Percentiles rank a stretch among this genome's conserved stretches.
phyloP scores from a whole-genome alignment of 2,329 filamentous ascomycete species.

The Fusarium stilboides region DNA sequence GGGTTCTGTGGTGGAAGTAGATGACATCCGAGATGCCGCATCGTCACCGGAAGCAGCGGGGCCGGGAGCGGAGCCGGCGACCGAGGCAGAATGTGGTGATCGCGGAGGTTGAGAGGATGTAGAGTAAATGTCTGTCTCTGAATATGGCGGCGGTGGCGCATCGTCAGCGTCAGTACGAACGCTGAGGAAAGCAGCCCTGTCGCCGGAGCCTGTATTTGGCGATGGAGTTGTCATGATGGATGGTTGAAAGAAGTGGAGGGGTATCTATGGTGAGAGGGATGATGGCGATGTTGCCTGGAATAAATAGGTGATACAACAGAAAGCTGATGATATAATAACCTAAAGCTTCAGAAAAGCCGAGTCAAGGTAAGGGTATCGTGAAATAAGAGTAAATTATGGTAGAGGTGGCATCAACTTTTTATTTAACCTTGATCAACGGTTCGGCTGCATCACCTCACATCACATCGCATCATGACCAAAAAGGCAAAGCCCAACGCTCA shows the following conservation, averaged over 20 bases:
- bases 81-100: conserved; percentile 36
- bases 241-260: not conserved
- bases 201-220: conserved; percentile 30
- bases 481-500: not conserved
- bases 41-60: conserved; percentile 54
- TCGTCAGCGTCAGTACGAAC: conserved; percentile 50
- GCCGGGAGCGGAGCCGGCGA: conserved; percentile 44
- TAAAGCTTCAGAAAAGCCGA: not conserved
- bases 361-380: not conserved
- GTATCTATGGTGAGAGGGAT: not conserved
- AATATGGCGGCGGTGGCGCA: conserved; percentile 69
- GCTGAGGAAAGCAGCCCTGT: conserved; percentile 32
- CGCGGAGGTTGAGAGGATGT: conserved; percentile 53
- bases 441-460: conserved; percentile 7
- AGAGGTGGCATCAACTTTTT: conserved; percentile 18
- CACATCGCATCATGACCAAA: conserved; percentile 3
- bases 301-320: conserved; percentile 1
- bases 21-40: conserved; percentile 57
- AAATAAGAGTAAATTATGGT: not conserved
- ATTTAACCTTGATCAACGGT: conserved; percentile 21
- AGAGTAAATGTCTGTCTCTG: conserved; percentile 70
- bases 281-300: not conserved
- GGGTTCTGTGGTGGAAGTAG: conserved; percentile 61
- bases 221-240: conserved; percentile 40
- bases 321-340: not conserved